Evolutionary conservation across 192 early-diverging fungal species (phyloP), one percentile per base, ranked within the genome.

Genomic region (Chytriomyces sp.): DNA sequence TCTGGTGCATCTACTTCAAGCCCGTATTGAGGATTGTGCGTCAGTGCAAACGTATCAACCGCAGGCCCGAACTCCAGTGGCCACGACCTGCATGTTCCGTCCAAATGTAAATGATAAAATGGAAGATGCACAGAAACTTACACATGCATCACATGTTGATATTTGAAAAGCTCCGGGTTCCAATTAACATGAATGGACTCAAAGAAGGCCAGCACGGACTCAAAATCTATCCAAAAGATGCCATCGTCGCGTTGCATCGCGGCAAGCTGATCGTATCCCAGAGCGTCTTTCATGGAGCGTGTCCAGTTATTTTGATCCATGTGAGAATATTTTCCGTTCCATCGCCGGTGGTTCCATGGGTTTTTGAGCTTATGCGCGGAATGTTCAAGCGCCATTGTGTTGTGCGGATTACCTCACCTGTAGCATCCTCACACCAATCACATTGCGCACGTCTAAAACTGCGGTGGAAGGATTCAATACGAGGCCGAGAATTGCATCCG

Each of bases 151-250:
- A 86, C 87, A 61, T 86, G 82, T 34, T 86, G 79, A 75, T 92
- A 78, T 7, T 74, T 75, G 64, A 95, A 92, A 40, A 90, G 66
- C 36, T 82, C 86, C 5, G 94, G 91, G 81, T 94, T 93, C 94
- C 84, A 95, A 74, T 94, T 96, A 28, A 96, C 76, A 70, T 98
- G 94, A 33, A 94, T 92, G 7, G 92, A 92, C 63, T 93, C 89
- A 75, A 98, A 98, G 36, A 84, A 78, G 4, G 70, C 64, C 60
- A 91, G 89, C 2, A 96, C 85, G 0, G 93, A 94, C 5, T 89
- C 90, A 71, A 86, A 98, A 63, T 93, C 88, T 28, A 98, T 93
- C 93, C 94, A 95, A 71, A 96, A 96, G 1, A 93, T 88, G 17
- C 94, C 94, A 61, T 93, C 89, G 72, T 96, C 94, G 53, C 84